Evolutionary conservation across 495 filamentous ascomycete species (phyloP), one percentile per base, ranked within the genome.

Genomic region (Podospora appendiculata): DNA sequence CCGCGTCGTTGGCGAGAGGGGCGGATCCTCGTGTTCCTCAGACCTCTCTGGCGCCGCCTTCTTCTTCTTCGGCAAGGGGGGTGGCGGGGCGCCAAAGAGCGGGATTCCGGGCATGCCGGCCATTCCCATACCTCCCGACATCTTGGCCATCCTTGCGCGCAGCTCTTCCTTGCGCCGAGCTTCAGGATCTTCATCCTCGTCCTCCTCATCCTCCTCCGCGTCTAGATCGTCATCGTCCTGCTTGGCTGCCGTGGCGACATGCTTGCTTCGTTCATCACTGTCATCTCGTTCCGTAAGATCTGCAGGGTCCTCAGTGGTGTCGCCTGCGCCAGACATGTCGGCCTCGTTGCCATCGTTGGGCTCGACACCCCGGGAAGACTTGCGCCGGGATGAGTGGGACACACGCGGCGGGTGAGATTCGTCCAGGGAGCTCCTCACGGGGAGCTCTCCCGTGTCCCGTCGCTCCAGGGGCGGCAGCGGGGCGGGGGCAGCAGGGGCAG

Each of bases 41-140:
- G 64, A 70, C 48, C 70, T 69, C 25, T 74, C 75, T 33, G 66
- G 50, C 33, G 72, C 64, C 14, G 75, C 71, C 62, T 80, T 85
- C 66, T 86, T 89, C 60, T 87, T 89, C 57, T 83, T 82, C 43
- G 79, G 77, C 8, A 65, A 60, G 13, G 53, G 47, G 13, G 75
- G 70, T n/a, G 75, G 70, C n/a, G 82, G 70, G 48, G 79, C 72
- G 69, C 67, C 79, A 65, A 93, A 83, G 47, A 87, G 85, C 32
- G 89, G 86, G 32, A 85, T 79, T 10, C 89, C 89, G 68, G 95
- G 93, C 79, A 96, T 91, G 44, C 92, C 90, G 66, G 89, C 84
- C 85, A 96, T 91, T 13, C 91, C 90, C 90, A 96, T 96, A 13
- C 93, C 93, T 54, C 94, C 93, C 56, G 90, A 93, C 88, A 98